A percentile compares a stretch with the other conserved stretches of the same genome.
These are phyloP conservation scores for Alternaria ventricosa DNA, from an alignment of 2,329 filamentous ascomycete genomes.

Conservation along the genomic window DNA sequence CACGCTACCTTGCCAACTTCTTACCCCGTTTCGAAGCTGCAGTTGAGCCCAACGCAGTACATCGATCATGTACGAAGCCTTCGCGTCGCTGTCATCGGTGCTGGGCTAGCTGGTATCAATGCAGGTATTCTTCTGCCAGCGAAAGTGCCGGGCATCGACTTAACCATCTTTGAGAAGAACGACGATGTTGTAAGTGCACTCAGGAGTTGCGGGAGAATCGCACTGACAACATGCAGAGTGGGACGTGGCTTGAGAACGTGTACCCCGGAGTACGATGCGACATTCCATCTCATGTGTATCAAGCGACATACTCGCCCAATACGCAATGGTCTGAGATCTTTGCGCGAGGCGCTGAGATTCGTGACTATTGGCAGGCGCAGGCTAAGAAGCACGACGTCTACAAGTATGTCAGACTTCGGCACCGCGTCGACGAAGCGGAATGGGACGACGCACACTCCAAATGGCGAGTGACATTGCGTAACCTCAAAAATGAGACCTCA, in stretches of 20 bases:
- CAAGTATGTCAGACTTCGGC: constrained; percentile 47
- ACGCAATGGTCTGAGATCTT: constrained; percentile 54
- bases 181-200: constrained; percentile 46
- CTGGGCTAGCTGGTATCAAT: constrained; percentile 67
- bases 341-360: constrained; percentile 50
- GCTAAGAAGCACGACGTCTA: constrained; percentile 51
- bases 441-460: constrained; percentile 55
- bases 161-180: constrained; percentile 59
- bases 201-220: neutral
- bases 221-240: constrained; percentile 17
- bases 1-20: constrained; percentile 21
- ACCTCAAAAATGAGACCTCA: constrained; percentile 54
- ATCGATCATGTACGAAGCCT: constrained; percentile 42
- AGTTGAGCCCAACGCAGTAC: constrained; percentile 33
- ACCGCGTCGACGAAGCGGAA: constrained; percentile 45
- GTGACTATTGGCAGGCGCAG: constrained; percentile 50
- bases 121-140: constrained; percentile 70
- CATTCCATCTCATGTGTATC: constrained; percentile 49
- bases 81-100: constrained; percentile 68
- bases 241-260: constrained; percentile 47
- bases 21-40: constrained; percentile 36
- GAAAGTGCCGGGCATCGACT: constrained; percentile 71
- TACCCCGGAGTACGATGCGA: constrained; percentile 45
- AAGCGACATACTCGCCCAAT: constrained; percentile 53
- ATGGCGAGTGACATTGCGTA: constrained; percentile 65